Conservation (phyloP, 768 basidiomycete genomes). For the Leccinum imitatum region DNA sequence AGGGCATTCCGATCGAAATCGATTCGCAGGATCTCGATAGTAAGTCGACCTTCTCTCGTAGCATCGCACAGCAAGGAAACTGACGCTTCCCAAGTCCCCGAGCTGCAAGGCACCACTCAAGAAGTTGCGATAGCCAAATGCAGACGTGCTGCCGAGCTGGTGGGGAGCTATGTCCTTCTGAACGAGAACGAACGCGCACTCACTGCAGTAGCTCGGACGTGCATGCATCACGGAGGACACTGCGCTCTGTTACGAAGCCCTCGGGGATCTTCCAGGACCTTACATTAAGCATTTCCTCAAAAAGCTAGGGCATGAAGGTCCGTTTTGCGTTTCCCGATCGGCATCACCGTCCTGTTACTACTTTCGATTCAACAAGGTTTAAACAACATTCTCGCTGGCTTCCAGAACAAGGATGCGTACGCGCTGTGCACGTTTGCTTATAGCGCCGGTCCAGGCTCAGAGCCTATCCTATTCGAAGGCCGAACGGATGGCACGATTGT, state of each 20-base stretch:
- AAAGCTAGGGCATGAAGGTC: constrained; percentile 81
- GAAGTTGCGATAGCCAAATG: constrained; percentile 92
- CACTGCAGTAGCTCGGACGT: constrained; percentile 40
- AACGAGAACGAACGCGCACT: not conserved
- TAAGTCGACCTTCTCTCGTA: constrained; percentile 37
- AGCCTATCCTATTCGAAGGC: constrained; percentile 85
- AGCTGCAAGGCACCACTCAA: constrained; percentile 89
- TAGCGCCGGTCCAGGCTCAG: constrained; percentile 74
- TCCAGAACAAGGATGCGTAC: constrained; percentile 75
- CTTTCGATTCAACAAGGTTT: constrained; percentile 49
- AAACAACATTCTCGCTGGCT: constrained; percentile 77
- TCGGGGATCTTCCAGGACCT: constrained; percentile 91
- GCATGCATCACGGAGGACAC: constrained; percentile 89
- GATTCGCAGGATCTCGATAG: constrained; percentile 79
- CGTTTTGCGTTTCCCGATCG: constrained; percentile 12
- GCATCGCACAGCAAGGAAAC: not conserved
- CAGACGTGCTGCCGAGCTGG: constrained; percentile 77
- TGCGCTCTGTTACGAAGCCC: constrained; percentile 85
- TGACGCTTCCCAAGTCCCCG: constrained; percentile 62
- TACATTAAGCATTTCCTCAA: constrained; percentile 95
- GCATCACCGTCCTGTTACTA: not conserved
- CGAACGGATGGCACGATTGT: constrained; percentile 90
- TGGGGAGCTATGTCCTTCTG: constrained; percentile 33
- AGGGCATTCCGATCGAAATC: constrained; percentile 67
- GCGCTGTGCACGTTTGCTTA: constrained; percentile 98